Evolutionary conservation across 2,329 filamentous ascomycete species (phyloP).

Genomic region (Beauveria pseudobassiana): DNA sequence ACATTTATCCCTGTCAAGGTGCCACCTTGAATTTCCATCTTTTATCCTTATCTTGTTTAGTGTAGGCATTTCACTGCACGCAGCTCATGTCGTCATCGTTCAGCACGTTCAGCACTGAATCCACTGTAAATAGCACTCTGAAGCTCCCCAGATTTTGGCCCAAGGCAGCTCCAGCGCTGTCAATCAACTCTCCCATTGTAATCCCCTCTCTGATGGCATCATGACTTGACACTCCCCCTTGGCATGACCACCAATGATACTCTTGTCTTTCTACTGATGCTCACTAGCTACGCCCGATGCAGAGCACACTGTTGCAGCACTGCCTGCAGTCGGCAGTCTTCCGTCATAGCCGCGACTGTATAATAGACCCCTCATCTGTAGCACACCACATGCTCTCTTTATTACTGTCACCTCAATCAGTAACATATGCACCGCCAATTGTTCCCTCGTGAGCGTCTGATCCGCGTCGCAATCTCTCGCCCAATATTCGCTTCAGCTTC

Average conservation of each 20-base stretch:
- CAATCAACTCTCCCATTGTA: conserved; percentile 3
- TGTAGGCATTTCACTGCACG: background rate
- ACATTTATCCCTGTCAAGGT: too few species aligned
- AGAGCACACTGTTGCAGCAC: background rate
- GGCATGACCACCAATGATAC: background rate
- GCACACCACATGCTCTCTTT: background rate
- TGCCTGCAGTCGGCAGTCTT: background rate
- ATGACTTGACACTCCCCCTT: background rate
- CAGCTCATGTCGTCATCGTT: conserved; percentile 1
- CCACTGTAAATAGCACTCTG: background rate
- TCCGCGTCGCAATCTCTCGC: background rate
- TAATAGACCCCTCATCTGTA: background rate
- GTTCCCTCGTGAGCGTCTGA: background rate
- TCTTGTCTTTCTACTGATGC: background rate
- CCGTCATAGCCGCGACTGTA: background rate
- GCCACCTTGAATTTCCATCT: too few species aligned
- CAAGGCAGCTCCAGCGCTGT: background rate
- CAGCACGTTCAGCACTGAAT: background rate
- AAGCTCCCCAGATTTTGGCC: background rate
- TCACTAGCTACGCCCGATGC: background rate
- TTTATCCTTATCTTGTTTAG: too few species aligned
- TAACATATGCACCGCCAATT: conserved; percentile 3
- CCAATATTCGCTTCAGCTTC: background rate
- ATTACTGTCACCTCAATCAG: background rate
- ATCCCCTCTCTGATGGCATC: conserved; percentile 7